A percentile compares a stretch with the other conserved stretches of the same genome.
phyloP scores from a whole-genome alignment of 2,329 filamentous ascomycete genomes.

The Colletotrichum cordylinicola region DNA sequence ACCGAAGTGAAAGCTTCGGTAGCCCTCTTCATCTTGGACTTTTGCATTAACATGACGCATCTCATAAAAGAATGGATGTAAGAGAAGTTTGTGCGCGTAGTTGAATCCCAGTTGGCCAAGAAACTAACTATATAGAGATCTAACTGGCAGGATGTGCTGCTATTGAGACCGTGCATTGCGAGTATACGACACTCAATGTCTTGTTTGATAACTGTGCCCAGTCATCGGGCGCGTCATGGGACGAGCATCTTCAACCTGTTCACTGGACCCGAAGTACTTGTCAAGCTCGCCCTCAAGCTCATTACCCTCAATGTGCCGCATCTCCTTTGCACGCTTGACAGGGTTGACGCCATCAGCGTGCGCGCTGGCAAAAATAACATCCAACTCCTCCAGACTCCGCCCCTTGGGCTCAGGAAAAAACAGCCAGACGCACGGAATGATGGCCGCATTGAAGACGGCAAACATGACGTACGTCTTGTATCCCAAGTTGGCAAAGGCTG shows the following conservation, averaged over 20 bases:
- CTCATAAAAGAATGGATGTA: not conserved
- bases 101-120: not conserved
- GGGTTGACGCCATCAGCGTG: constrained; percentile 30
- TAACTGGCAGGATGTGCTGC: not conserved
- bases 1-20: not conserved
- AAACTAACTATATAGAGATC: not conserved
- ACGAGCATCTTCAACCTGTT: constrained; percentile 21
- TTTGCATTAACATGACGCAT: not conserved
- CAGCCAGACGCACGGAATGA: constrained; percentile 57
- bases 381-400: constrained; percentile 68
- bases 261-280: constrained; percentile 31
- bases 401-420: constrained; percentile 60
- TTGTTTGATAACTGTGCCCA: not conserved
- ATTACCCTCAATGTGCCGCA: constrained; percentile 23
- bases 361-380: constrained; percentile 41
- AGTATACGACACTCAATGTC: not conserved
- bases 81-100: not conserved
- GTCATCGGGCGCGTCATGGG: constrained; percentile 15
- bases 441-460: constrained; percentile 56
- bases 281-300: constrained; percentile 32
- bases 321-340: constrained; percentile 30
- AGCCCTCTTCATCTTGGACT: not conserved
- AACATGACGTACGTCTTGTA: constrained; percentile 64
- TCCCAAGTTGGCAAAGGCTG: constrained; percentile 58
- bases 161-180: not conserved